phyloP scores from a whole-genome alignment of 441 rosid genomes.

The Corymbia calophylla region DNA sequence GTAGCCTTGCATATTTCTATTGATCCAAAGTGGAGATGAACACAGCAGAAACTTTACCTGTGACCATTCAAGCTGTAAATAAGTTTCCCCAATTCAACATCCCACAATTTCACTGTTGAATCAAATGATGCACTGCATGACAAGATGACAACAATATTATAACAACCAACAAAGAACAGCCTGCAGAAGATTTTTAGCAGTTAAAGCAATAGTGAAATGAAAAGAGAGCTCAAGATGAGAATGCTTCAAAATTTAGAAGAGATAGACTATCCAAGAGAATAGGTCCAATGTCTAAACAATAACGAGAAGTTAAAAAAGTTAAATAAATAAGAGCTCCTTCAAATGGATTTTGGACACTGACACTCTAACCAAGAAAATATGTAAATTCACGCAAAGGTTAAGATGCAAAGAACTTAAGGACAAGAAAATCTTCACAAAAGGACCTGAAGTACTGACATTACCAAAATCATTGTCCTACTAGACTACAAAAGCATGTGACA shows the following conservation, averaged over 20 bases:
- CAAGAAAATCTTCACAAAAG: neutral
- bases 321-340: neutral
- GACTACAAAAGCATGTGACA: neutral
- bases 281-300: neutral
- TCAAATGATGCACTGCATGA: slow-evolving; percentile 89
- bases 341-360: neutral
- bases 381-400: neutral
- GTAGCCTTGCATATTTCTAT: neutral
- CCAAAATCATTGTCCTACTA: neutral
- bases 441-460: neutral
- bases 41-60: slow-evolving; percentile 37
- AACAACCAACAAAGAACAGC: neutral
- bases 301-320: neutral
- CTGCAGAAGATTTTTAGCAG: neutral
- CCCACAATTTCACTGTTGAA: slow-evolving; percentile 96
- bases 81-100: slow-evolving; percentile 86
- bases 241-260: neutral
- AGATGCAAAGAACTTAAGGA: neutral
- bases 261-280: neutral
- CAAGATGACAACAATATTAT: neutral
- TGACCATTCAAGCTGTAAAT: slow-evolving; percentile 87
- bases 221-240: neutral
- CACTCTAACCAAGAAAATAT: neutral
- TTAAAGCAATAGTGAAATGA: neutral
- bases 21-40: neutral